These are phyloP conservation scores for Discostella stelligera DNA, from an alignment of 352 stramenopile species.

Conservation along the genomic window DNA sequence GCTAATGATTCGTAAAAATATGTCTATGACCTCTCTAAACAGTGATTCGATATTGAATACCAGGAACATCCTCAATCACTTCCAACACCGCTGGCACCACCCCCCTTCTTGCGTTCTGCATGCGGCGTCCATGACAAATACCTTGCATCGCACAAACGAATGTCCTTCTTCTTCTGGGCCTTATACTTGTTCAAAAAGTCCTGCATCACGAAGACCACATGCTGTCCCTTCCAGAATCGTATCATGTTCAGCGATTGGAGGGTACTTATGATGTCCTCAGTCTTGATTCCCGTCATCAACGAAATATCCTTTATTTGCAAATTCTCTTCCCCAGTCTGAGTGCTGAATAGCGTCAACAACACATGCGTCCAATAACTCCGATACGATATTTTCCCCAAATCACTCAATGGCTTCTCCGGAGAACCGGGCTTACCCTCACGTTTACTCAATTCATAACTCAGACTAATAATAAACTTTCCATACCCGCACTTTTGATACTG, in stretches of 20 bases:
- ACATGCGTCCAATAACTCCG: constrained; percentile 98
- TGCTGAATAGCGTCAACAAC: constrained; percentile 88
- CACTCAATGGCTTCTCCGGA: constrained; percentile 98
- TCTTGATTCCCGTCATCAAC: constrained; percentile 88
- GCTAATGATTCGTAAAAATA: too few relatives aligned
- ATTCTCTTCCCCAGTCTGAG: constrained; percentile 54
- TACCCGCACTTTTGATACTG: constrained; percentile 98
- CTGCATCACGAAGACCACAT: constrained; percentile 94
- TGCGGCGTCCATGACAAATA: constrained; percentile 67
- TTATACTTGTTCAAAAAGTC: constrained; percentile 87
- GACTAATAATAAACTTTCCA: constrained; percentile 99
- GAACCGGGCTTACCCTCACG: constrained; percentile 95
- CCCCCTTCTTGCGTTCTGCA: constrained; percentile 45
- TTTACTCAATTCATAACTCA: constrained; percentile 99
- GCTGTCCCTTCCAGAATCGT: constrained; percentile 98
- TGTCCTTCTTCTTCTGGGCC: constrained; percentile 66
- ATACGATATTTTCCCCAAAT: constrained; percentile 98
- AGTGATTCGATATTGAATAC: neutral
- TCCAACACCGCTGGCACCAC: neutral
- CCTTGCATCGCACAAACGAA: constrained; percentile 71
- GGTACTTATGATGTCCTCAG: constrained; percentile 98
- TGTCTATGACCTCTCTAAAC: neutral
- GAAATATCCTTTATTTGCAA: constrained; percentile 95
- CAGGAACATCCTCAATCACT: neutral
- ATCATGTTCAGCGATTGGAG: constrained; percentile 97